Evolutionary conservation across 2,329 filamentous ascomycete genomes (phyloP).

Genomic region (Alternaria sp.): DNA sequence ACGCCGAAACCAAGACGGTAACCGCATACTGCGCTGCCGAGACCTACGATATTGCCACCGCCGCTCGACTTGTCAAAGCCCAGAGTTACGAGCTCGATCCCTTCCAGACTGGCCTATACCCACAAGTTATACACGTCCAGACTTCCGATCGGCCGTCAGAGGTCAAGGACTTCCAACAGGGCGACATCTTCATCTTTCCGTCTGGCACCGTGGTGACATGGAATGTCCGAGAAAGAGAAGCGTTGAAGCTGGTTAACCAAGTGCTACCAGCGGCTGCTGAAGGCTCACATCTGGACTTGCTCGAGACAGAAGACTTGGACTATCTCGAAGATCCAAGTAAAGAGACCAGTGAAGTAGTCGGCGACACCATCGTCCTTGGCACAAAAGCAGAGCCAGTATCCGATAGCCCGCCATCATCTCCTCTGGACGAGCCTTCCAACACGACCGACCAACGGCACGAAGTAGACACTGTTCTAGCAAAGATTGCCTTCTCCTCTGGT

Average conservation of each 20-base stretch:
- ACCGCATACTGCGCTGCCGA: conserved; percentile 73
- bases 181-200: conserved; percentile 94
- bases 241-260: conserved; percentile 61
- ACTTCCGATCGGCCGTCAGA: conserved; percentile 48
- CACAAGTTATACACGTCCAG: conserved; percentile 69
- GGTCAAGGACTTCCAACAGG: conserved; percentile 60
- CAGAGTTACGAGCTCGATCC: conserved; percentile 70
- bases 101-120: conserved; percentile 65
- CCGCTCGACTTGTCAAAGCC: conserved; percentile 62
- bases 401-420: background rate
- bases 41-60: conserved; percentile 66
- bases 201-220: conserved; percentile 93
- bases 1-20: conserved; percentile 58
- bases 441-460: conserved; percentile 42
- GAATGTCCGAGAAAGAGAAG: conserved; percentile 79
- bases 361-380: conserved; percentile 87
- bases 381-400: conserved; percentile 61
- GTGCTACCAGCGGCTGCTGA: conserved; percentile 78
- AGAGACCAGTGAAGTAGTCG: conserved; percentile 78
- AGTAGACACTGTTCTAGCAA: conserved; percentile 76
- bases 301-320: conserved; percentile 90
- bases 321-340: conserved; percentile 77
- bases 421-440: conserved; percentile 52
- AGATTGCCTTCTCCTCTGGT: conserved; percentile 95
- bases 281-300: conserved; percentile 70